Evolutionary conservation across 768 basidiomycete species (phyloP).

Genomic region (Agrocybe pediades): DNA sequence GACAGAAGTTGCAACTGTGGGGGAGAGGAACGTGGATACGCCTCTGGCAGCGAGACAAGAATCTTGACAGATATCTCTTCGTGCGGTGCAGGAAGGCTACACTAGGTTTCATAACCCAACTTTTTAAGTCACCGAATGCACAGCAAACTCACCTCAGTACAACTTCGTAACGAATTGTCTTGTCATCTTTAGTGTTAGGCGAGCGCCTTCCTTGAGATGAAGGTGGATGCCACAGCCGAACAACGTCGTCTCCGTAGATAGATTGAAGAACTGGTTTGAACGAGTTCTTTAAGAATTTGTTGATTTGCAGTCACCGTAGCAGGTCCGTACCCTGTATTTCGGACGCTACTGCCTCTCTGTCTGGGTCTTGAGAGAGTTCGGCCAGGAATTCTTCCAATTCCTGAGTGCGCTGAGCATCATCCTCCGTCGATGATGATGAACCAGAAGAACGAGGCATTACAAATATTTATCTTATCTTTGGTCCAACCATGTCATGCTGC

Average conservation of each 20-base stretch:
- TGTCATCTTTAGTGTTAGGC: slow-evolving; percentile 21
- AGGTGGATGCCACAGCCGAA: slow-evolving; percentile 58
- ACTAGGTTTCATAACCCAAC: not conserved
- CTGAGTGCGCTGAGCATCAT: slow-evolving; percentile 24
- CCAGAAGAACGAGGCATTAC: slow-evolving; percentile 24
- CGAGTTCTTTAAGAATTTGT: slow-evolving; percentile 2
- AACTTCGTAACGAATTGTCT: slow-evolving; percentile 64
- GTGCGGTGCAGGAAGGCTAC: slow-evolving; percentile 54
- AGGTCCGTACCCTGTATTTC: slow-evolving; percentile 45
- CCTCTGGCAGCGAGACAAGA: slow-evolving; percentile 57
- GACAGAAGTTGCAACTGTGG: slow-evolving; percentile 87
- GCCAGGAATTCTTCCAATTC: slow-evolving; percentile 36
- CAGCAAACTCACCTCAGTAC: slow-evolving; percentile 54
- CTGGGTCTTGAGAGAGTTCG: slow-evolving; percentile 34
- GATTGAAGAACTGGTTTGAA: slow-evolving; percentile 65
- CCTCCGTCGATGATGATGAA: slow-evolving; percentile 22
- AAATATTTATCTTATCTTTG: slow-evolving; percentile 24
- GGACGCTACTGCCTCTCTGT: slow-evolving; percentile 42
- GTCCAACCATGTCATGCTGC: slow-evolving; percentile 3
- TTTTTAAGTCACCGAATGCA: not conserved
- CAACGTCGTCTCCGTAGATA: slow-evolving; percentile 73
- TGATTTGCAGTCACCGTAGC: slow-evolving; percentile 1
- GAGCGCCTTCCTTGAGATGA: slow-evolving; percentile 20
- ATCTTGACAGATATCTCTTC: slow-evolving; percentile 53
- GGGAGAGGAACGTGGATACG: slow-evolving; percentile 68